Base-by-base conservation (phyloP, 2,329 filamentous ascomycete species). In the Penicillium brevicompactum region DNA sequence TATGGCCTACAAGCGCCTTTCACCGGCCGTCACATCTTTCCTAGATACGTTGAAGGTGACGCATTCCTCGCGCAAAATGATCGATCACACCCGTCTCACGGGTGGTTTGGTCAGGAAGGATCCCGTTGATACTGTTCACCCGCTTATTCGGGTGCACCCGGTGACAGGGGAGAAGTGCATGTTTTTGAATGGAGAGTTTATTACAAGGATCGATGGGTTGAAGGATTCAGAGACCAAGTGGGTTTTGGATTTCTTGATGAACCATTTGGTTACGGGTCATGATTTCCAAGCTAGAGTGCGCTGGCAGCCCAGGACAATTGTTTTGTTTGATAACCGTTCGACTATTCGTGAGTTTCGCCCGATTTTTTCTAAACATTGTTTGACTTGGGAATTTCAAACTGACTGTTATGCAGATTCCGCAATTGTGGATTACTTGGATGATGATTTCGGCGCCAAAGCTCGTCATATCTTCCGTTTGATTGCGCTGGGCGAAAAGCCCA, bases 391-490 rank as follows among this genome's bases (percentile, higher is more conserved):
- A 47, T 43, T 37, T 44, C 16, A 49, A 51, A 41, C 59, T 64
- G 62, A 65, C 58, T 22, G 30, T 45, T 30, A 30, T 40, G 24
- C 54, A 80, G 78, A 81, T 62, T 79, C 79, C 2, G 79, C 78
- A 24, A 79, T 80, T 41, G 78, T 81, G 5, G 79, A 81, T 61
- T 80, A 80, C 58, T 61, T 76, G 40, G 73, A 76, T 50, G 76
- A 78, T 32, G 79, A 80, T 44, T 72, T 74, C 41, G 73, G 74
- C 44, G 76, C 75, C 2, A 76, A 79, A 64, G 71, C 78, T 38
- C 71, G 79, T 43, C 79, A 81, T 61, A 76, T 81, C 45, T 81
- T 81, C 71, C 78, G 79, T n/a, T 71, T 81, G 27, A 73, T 73
- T 61, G 76, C 78, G 9, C 72, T 81, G 68, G 78, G 74, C 18